Conservation (phyloP, 768 basidiomycete genomes). For the Hygrophoropsis aurantiaca region DNA sequence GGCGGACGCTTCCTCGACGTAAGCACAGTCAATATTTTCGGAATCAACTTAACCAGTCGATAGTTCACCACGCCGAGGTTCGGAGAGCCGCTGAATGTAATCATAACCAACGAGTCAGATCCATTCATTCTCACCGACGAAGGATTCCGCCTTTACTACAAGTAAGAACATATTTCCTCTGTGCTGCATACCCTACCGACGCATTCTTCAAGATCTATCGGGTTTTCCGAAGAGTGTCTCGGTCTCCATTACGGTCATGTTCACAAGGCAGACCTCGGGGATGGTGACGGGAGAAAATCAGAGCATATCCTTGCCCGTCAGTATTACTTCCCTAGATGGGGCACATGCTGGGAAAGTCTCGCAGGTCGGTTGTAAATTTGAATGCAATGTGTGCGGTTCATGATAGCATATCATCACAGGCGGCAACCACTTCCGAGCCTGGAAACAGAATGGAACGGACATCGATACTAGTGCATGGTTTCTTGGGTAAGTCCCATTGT, state of each 20-base stretch:
- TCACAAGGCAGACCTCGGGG: slow-evolving; percentile 81
- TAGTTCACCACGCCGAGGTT: slow-evolving; percentile 64
- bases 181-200: not conserved
- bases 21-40: slow-evolving; percentile 19
- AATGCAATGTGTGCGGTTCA: slow-evolving; percentile 1
- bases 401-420: slow-evolving; percentile 37
- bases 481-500: slow-evolving; percentile 54
- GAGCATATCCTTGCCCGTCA: slow-evolving; percentile 78
- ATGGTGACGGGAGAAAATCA: slow-evolving; percentile 68
- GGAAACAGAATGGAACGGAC: slow-evolving; percentile 81
- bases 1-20: slow-evolving; percentile 82
- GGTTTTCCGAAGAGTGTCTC: slow-evolving; percentile 80
- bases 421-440: slow-evolving; percentile 88
- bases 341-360: slow-evolving; percentile 88
- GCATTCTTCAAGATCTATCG: slow-evolving; percentile 56
- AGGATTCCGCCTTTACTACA: slow-evolving; percentile 70
- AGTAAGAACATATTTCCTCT: slow-evolving; percentile 37
- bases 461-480: slow-evolving; percentile 84
- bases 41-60: not conserved
- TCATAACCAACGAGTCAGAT: slow-evolving; percentile 77
- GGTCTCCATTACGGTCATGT: slow-evolving; percentile 74
- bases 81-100: slow-evolving; percentile 84
- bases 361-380: slow-evolving; percentile 40
- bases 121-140: slow-evolving; percentile 74
- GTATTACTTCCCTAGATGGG: slow-evolving; percentile 74